These are phyloP conservation scores for Rhodotorula glutinis DNA, from an alignment of 1,284 basidiomycete genomes.

Conservation along the genomic window DNA sequence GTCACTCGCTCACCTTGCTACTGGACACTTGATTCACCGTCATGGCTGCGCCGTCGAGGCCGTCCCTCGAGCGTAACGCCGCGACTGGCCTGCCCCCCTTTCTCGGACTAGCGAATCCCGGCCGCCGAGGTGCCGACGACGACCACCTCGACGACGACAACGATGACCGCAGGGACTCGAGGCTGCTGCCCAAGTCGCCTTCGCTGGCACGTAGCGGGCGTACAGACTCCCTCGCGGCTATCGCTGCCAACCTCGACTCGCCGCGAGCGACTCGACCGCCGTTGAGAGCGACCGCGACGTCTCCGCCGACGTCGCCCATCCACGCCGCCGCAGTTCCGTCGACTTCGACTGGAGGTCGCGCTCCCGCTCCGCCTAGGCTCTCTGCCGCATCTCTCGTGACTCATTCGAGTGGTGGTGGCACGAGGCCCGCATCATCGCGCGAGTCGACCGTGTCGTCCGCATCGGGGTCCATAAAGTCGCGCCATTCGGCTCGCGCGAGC, in stretches of 20 bases:
- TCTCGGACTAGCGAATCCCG: background rate
- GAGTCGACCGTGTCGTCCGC: background rate
- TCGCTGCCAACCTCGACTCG: conserved; percentile 5
- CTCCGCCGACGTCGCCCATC: conserved; percentile 1
- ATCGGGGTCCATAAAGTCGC: background rate
- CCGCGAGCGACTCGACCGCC: background rate
- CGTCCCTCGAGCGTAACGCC: conserved; percentile 1
- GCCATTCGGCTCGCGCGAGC: background rate
- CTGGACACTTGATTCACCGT: background rate
- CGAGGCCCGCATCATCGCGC: background rate
- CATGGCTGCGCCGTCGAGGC: conserved; percentile 7
- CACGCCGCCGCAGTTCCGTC: background rate
- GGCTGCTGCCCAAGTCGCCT: background rate
- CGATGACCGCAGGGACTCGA: background rate
- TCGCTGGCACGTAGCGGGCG: conserved; percentile 7
- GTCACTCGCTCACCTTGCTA: background rate
- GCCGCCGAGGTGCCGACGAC: background rate
- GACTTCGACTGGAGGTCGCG: background rate
- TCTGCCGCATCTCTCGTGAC: background rate
- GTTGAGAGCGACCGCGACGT: background rate
- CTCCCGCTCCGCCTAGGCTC: background rate
- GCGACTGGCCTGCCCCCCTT: background rate
- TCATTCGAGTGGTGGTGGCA: no score
- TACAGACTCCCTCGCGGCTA: conserved; percentile 18
- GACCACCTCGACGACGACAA: no score